Base-by-base conservation (phyloP, 208 protist species). In the Leishmania lainsoni region DNA sequence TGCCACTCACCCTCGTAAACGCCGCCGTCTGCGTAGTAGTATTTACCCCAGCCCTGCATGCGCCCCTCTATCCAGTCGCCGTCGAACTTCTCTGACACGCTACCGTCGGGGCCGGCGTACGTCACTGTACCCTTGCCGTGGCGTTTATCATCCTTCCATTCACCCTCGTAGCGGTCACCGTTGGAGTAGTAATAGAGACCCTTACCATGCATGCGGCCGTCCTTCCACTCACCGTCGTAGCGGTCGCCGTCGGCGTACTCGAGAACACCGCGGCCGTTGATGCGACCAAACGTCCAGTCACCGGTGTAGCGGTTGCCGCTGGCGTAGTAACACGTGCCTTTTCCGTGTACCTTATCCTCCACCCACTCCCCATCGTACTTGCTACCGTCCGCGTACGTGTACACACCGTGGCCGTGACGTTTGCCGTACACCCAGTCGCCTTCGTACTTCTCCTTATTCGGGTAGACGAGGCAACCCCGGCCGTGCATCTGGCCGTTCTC, bases 401-500 rank as follows among this genome's bases (percentile, higher is more conserved):
- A 98, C 49, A 92, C 86, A 66, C 98, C 98, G 71, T 93, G 83
- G 74, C 98, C 98, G 81, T 98, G 96, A 52, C 96, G 91, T 77
- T 98, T 99, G 80, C 97, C 97, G 83, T 96, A 97, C 32, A 98
- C 94, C 92, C 95, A 99, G 81, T 99, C 97, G 45, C 98, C 98
- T 80, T 98, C 93, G 79, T 96, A 97, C 81, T 92, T 98, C 78
- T 98, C 95, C 73, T 96, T 96, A 88, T 99, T 99, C 3, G 97
- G 93, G 82, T 99, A 99, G 59, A 98, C 86, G 52, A 99, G 93
- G 65, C 90, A 95, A 35, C 98, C 98, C 42, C 92, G 95, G 85
- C 98, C 98, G 86, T 99, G 97, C 97, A 99, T 99, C 89, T 97
- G 94, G 80, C 97, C 97, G 79, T 98, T 97, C 80, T 99, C 97